phyloP scores from a whole-genome alignment of 768 basidiomycete genomes.

The Auricularia cornea region DNA sequence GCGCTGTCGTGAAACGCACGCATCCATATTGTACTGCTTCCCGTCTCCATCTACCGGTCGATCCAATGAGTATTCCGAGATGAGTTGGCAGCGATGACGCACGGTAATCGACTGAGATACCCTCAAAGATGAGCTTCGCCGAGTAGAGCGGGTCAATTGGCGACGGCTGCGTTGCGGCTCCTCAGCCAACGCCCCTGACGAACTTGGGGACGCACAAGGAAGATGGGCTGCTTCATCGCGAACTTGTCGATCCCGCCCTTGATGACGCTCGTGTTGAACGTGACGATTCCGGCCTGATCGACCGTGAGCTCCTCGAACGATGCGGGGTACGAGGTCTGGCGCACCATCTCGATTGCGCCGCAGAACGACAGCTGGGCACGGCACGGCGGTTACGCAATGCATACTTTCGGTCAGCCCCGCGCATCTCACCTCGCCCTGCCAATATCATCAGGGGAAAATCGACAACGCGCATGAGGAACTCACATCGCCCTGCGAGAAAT shows the following conservation, averaged over 20 bases:
- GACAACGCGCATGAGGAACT: no score
- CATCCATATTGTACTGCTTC: constrained; percentile 71
- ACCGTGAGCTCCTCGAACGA: no score
- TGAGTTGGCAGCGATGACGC: no score
- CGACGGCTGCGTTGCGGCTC: no score
- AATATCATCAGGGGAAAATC: no score
- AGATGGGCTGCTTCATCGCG: constrained; percentile 65
- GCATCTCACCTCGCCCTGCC: no score
- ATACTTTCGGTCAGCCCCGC: no score
- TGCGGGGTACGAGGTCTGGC: no score
- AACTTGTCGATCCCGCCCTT: constrained; percentile 69
- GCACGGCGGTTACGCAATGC: no score
- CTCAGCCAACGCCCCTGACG: no score
- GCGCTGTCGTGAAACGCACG: constrained; percentile 43
- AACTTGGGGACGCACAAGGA: constrained; percentile 44
- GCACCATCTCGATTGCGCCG: constrained; percentile 72
- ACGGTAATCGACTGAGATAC: constrained; percentile 66
- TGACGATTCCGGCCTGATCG: constrained; percentile 59
- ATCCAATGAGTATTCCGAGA: no score
- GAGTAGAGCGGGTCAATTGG: constrained; percentile 70
- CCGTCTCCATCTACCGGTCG: constrained; percentile 53
- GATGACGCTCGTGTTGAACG: constrained; percentile 63
- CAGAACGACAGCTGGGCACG: constrained; percentile 55
- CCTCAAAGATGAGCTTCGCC: constrained; percentile 69
- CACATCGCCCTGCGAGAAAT: constrained; percentile 73